A percentile compares a stretch with the other conserved stretches of the same genome.
These are phyloP conservation scores for Torulaspora globosa DNA, from an alignment of 1,139 yeast species.

Conservation along the genomic window DNA sequence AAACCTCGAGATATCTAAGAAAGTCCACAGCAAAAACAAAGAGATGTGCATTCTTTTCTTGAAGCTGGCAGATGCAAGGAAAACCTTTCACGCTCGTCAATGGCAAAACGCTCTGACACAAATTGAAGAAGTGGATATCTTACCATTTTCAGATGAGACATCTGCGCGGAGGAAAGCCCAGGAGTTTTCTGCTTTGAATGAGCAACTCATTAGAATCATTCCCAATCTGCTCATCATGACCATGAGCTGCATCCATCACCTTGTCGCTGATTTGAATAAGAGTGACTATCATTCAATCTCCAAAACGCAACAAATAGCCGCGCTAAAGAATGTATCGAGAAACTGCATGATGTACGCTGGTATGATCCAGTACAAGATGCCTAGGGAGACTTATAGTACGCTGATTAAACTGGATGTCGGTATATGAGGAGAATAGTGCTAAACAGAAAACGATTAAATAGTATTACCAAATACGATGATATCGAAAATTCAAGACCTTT, in stretches of 20 bases:
- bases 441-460: not conserved
- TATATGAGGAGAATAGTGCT: slow-evolving; percentile 20
- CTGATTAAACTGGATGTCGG: slow-evolving; percentile 67
- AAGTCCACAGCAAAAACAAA: slow-evolving; percentile 48
- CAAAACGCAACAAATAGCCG: slow-evolving; percentile 52
- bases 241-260: slow-evolving; percentile 70
- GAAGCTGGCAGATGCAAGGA: slow-evolving; percentile 64
- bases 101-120: slow-evolving; percentile 58
- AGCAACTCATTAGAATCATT: slow-evolving; percentile 68
- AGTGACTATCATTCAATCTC: slow-evolving; percentile 42
- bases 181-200: slow-evolving; percentile 59
- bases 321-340: slow-evolving; percentile 64
- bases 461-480: not conserved
- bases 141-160: slow-evolving; percentile 53
- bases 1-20: slow-evolving; percentile 45
- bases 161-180: slow-evolving; percentile 53
- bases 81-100: slow-evolving; percentile 52
- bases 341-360: slow-evolving; percentile 95
- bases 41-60: slow-evolving; percentile 65
- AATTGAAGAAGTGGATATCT: slow-evolving; percentile 56
- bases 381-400: slow-evolving; percentile 78
- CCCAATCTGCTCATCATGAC: slow-evolving; percentile 77
- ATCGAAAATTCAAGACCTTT: not conserved
- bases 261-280: slow-evolving; percentile 48
- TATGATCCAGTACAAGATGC: slow-evolving; percentile 92